These are phyloP conservation scores for Erysimum cheiranthoides DNA, from an alignment of 345 rosid genomes.

Conservation along the genomic window DNA sequence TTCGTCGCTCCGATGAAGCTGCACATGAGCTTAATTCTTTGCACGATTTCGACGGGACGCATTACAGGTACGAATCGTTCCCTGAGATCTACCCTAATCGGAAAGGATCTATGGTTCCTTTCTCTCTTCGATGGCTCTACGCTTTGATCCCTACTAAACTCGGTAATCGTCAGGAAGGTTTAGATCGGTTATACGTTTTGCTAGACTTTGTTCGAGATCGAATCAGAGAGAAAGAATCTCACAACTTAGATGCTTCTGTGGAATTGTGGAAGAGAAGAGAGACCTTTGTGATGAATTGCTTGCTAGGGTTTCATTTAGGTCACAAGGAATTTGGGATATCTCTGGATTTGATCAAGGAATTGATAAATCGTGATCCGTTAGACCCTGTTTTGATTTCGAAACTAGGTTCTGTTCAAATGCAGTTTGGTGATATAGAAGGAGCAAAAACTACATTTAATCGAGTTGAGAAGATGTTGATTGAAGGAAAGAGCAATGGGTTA, in stretches of 20 bases:
- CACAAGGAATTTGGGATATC: conserved; percentile 74
- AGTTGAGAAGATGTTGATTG: conserved; percentile 60
- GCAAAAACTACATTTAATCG: conserved; percentile 63
- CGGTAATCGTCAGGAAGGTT: conserved; percentile 67
- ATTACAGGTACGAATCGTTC: conserved; percentile 74
- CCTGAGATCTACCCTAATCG: conserved; percentile 72
- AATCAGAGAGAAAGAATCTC: conserved; percentile 44
- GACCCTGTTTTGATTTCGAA: conserved; percentile 76
- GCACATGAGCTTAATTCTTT: conserved; percentile 73
- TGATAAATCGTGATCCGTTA: conserved; percentile 50
- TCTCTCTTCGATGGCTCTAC: conserved; percentile 82
- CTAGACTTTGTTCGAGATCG: conserved; percentile 66
- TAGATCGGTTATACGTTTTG: conserved; percentile 76
- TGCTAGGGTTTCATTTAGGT: conserved; percentile 74
- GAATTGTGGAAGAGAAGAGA: conserved; percentile 75
- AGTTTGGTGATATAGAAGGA: conserved; percentile 85
- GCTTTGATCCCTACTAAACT: conserved; percentile 70
- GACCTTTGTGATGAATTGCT: conserved; percentile 63
- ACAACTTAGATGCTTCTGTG: conserved; percentile 46
- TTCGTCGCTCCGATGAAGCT: conserved; percentile 88
- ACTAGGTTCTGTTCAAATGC: conserved; percentile 89
- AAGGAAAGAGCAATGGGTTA: conserved; percentile 43
- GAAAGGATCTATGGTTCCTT: conserved; percentile 92
- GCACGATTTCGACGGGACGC: conserved; percentile 76
- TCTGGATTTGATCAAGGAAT: conserved; percentile 63